Evolutionary conservation across 805 yeast genomes (phyloP).

Genomic region (Dipodascopsis tothii): DNA sequence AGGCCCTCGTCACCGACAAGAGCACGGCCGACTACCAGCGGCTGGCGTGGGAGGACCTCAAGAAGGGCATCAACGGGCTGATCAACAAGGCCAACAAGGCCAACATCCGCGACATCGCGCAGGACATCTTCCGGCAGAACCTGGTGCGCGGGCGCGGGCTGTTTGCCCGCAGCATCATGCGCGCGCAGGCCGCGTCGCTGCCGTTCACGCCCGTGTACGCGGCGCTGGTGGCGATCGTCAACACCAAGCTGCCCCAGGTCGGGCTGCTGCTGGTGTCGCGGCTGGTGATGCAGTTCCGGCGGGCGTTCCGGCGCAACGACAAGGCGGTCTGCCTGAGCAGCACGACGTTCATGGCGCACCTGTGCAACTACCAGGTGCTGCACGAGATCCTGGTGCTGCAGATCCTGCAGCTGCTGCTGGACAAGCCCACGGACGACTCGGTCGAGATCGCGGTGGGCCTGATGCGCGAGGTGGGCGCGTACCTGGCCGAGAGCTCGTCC

Average conservation of each 20-base stretch:
- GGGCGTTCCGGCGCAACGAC: slow-evolving; percentile 44
- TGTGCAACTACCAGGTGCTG: slow-evolving; percentile 55
- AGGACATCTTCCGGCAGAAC: slow-evolving; percentile 50
- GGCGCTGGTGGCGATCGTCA: slow-evolving; percentile 50
- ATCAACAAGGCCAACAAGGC: slow-evolving; percentile 40
- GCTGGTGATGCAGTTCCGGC: slow-evolving; percentile 51
- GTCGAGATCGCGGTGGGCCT: slow-evolving; percentile 49
- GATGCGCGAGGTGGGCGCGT: slow-evolving; percentile 47
- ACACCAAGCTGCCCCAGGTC: slow-evolving; percentile 59
- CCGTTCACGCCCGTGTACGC: slow-evolving; percentile 47
- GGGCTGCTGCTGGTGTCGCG: slow-evolving; percentile 54
- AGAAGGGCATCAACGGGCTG: slow-evolving; percentile 41
- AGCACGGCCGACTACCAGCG: slow-evolving; percentile 42
- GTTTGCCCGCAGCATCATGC: slow-evolving; percentile 50
- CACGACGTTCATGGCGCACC: slow-evolving; percentile 48
- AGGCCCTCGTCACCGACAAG: slow-evolving; percentile 32
- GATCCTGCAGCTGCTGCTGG: slow-evolving; percentile 42
- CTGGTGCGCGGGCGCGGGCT: slow-evolving; percentile 55
- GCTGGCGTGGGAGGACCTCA: slow-evolving; percentile 50
- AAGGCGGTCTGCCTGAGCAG: slow-evolving; percentile 39
- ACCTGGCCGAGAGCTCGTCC: slow-evolving; percentile 38
- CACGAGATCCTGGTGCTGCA: slow-evolving; percentile 51
- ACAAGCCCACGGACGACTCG: slow-evolving; percentile 46
- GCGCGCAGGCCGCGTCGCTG: slow-evolving; percentile 40
- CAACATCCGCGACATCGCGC: slow-evolving; percentile 44